These are phyloP conservation scores for Eucalyptus victrix DNA, from an alignment of 345 rosid species.

Conservation along the genomic window DNA sequence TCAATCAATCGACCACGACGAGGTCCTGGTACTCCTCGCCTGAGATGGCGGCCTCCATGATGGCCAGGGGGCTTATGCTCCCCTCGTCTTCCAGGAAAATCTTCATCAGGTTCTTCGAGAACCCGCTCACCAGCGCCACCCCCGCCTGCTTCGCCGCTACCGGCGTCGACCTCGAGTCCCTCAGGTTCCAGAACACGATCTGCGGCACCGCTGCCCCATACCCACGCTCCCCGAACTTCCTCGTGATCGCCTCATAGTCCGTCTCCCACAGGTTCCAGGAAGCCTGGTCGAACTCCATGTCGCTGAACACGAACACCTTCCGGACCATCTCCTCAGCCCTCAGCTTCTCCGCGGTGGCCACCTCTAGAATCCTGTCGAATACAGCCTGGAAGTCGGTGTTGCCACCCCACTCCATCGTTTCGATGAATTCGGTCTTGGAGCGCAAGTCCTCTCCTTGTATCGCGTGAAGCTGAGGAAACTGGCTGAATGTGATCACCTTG, in stretches of 20 bases:
- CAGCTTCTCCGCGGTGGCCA: slow-evolving; percentile 27
- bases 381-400: slow-evolving; percentile 41
- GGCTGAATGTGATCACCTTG: slow-evolving; percentile 43
- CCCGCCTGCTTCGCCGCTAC: slow-evolving; percentile 25
- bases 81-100: slow-evolving; percentile 38
- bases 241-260: slow-evolving; percentile 24
- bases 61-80: slow-evolving; percentile 6
- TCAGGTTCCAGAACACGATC: slow-evolving; percentile 63
- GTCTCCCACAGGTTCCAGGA: slow-evolving; percentile 29
- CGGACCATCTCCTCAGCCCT: slow-evolving; percentile 47
- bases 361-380: slow-evolving; percentile 36
- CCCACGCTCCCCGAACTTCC: slow-evolving; percentile 31
- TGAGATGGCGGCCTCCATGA: slow-evolving; percentile 43
- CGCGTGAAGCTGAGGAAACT: slow-evolving; percentile 14
- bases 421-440: slow-evolving; percentile 24
- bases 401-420: slow-evolving; percentile 3
- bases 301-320: slow-evolving; percentile 57
- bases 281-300: slow-evolving; percentile 57
- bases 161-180: slow-evolving; percentile 40
- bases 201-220: slow-evolving; percentile 40
- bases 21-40: slow-evolving; percentile 32
- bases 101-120: slow-evolving; percentile 56
- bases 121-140: slow-evolving; percentile 58
- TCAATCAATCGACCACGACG: slow-evolving; percentile 15
- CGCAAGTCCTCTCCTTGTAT: slow-evolving; percentile 20